These are phyloP conservation scores for Earliella scabrosa DNA, from an alignment of 1,284 basidiomycete genomes.

Conservation along the genomic window DNA sequence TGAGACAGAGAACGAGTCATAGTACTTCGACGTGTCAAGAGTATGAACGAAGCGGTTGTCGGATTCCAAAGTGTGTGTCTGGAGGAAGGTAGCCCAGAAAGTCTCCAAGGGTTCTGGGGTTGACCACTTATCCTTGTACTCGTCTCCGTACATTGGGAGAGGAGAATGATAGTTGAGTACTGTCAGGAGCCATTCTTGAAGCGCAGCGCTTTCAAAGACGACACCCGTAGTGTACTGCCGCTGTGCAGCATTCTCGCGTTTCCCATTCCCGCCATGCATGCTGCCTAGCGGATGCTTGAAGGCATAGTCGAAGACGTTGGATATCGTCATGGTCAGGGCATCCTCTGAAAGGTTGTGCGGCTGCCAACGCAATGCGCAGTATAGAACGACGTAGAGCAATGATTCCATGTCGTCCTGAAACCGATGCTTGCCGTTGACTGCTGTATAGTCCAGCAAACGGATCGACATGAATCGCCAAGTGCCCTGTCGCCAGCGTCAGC, in stretches of 20 bases:
- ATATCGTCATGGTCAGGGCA: too few relatives aligned
- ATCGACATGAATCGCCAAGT: background rate
- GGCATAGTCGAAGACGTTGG: background rate
- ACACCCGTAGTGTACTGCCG: conserved; percentile 2
- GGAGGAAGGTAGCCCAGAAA: conserved; percentile 8
- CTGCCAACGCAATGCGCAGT: background rate
- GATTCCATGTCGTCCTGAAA: background rate
- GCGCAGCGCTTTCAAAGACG: background rate
- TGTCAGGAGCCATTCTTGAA: conserved; percentile 6
- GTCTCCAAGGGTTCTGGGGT: conserved; percentile 6
- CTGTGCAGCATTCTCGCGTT: background rate
- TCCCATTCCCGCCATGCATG: conserved; percentile 1
- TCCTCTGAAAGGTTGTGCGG: background rate
- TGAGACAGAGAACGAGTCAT: background rate
- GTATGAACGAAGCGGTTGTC: background rate
- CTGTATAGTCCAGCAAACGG: background rate
- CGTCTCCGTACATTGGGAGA: background rate
- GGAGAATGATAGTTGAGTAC: conserved; percentile 10
- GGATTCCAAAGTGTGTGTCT: background rate
- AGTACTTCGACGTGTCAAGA: background rate
- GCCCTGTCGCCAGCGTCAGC: background rate
- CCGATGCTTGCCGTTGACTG: background rate
- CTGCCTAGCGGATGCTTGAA: background rate
- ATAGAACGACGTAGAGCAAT: background rate
- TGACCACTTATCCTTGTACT: background rate